These are phyloP conservation scores for Macrophomina phaseolina DNA, from an alignment of 2,329 filamentous ascomycete genomes.

Conservation along the genomic window DNA sequence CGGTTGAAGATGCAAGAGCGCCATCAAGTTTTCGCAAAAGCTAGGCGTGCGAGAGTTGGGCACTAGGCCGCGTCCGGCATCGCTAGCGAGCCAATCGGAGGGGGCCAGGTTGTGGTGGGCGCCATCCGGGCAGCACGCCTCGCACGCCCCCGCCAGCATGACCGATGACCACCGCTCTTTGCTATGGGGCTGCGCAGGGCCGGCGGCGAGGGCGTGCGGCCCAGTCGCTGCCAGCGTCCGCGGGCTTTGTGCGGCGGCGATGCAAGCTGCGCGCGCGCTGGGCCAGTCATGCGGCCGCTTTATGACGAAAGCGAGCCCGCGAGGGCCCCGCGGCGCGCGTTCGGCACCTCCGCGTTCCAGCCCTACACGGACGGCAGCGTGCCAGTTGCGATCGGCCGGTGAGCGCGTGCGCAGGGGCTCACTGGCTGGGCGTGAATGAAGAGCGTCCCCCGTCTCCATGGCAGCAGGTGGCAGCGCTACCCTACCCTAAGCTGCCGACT, in stretches of 20 bases:
- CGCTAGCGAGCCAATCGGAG: constrained; percentile 21
- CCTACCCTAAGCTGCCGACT: constrained; percentile 4
- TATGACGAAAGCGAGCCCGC: constrained; percentile 17
- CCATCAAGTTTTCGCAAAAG: constrained; percentile 27
- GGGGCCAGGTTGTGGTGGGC: neutral
- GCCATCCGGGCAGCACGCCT: constrained; percentile 15
- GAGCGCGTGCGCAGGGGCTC: constrained; percentile 23
- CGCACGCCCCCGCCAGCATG: constrained; percentile 25
- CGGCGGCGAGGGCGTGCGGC: neutral
- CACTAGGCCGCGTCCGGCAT: constrained; percentile 6
- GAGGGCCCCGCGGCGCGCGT: neutral
- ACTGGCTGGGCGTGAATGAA: neutral
- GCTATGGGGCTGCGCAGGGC: constrained; percentile 12
- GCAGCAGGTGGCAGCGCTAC: constrained; percentile 17
- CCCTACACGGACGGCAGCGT: constrained; percentile 22
- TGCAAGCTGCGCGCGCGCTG: neutral
- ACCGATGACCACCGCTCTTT: constrained; percentile 5
- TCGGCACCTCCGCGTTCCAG: constrained; percentile 25
- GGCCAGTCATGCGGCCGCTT: neutral
- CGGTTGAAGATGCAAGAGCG: constrained; percentile 33
- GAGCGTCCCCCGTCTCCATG: constrained; percentile 26
- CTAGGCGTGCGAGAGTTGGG: neutral
- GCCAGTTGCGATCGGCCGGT: constrained; percentile 10
- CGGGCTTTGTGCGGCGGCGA: constrained; percentile 12
- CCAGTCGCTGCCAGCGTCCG: constrained; percentile 9